phyloP scores from a whole-genome alignment of 2,329 filamentous ascomycete species.

The Apiospora kogelbergensis region DNA sequence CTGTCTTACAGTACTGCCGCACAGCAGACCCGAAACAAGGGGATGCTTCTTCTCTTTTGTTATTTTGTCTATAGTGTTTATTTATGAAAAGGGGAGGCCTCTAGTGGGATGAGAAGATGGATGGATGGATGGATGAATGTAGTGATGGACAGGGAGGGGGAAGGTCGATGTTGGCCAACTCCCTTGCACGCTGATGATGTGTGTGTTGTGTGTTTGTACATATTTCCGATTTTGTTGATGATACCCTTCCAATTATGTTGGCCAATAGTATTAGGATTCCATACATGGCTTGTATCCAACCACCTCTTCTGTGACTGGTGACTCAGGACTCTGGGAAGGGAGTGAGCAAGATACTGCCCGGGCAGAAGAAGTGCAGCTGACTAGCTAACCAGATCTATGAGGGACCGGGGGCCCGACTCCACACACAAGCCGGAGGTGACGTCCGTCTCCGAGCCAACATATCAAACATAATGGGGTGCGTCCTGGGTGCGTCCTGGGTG shows the following conservation, averaged over 20 bases:
- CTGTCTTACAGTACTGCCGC: not conserved
- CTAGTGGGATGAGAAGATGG: not conserved
- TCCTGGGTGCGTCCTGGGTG: no score
- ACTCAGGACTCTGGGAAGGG: no score
- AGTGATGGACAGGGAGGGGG: not conserved
- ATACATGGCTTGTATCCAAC: not conserved
- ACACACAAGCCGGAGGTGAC: not conserved
- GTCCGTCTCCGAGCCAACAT: not conserved
- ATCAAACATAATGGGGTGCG: no score
- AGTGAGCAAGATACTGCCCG: not conserved
- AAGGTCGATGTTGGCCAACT: not conserved
- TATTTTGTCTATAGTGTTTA: not conserved
- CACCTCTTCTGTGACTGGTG: not conserved
- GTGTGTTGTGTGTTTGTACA: not conserved
- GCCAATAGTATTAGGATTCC: not conserved
- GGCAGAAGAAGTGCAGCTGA: constrained; percentile 1
- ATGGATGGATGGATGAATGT: not conserved
- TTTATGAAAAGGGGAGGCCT: not conserved
- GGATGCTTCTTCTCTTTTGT: not conserved
- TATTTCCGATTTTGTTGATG: constrained; percentile 8
- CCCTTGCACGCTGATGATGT: not conserved
- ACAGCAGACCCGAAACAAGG: not conserved
- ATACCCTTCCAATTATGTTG: constrained; percentile 7
- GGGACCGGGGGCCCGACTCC: not conserved
- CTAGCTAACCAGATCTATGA: not conserved